Evolutionary conservation across 2,329 filamentous ascomycete genomes (phyloP), one percentile per base, ranked within the genome.

Genomic region (Cylindrodendrum hubeiense): DNA sequence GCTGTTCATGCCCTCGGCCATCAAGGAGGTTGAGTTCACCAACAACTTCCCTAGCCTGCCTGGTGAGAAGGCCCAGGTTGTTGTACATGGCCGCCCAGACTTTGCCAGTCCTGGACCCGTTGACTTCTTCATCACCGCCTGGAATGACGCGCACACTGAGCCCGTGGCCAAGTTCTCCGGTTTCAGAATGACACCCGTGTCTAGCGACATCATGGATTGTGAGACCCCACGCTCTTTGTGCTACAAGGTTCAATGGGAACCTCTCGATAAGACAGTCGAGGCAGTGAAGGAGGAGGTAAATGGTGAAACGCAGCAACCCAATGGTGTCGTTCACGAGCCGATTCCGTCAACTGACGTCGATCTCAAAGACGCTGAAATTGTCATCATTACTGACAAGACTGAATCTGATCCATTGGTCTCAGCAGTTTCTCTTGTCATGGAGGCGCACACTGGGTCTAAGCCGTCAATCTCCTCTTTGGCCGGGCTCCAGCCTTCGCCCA

Each of bases 161-260:
- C 72, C 79, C 2, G 65, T 82, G 2, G 76, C 82, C 21, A 78
- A 73, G 28, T 67, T 83, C 7, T 76, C 77, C 9, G 81, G 78
- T 0, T 74, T 83, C 24, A 75, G 71, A 8, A 78, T 85, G 73
- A 80, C 79, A 1, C 83, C 83, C 2, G 77, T 85, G 5, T 73
- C 81, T 39, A 80, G 81, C 26, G 78, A 78, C 2, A 52, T 63
- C 1, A 61, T 44, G 2, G 69, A 74, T 19, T 58, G 66, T 4
- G 52, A 56, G n/a, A 53, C 10, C 17, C 69, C 74, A 15, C 71
- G 75, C 17, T 68, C 69, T 0, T 69, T 85, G 5, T 85, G 83
- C 72, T 85, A 82, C 69, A 82, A 81, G 70, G 65, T 84, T 17
- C 73, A 81, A 21, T 85, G 83, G 83, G 81, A 84, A 65, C 77